These are phyloP conservation scores for Pinus albicaulis DNA, from an alignment of 75 land plant species.

Conservation along the genomic window DNA sequence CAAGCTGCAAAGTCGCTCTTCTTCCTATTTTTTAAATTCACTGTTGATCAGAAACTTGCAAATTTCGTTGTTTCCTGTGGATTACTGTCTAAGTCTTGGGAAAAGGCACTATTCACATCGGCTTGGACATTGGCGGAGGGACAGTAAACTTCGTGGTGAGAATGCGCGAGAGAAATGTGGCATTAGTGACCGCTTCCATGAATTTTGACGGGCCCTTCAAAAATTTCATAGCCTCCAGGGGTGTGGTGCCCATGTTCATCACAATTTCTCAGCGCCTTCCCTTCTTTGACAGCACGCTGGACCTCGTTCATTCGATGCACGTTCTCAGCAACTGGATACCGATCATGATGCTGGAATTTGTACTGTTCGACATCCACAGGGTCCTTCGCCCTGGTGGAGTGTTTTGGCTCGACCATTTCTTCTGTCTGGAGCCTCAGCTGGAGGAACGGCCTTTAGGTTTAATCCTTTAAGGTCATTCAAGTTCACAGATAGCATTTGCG, in stretches of 20 bases:
- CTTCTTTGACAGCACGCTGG: constrained; percentile 79
- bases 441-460: too few relatives aligned
- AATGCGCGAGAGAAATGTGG: constrained; percentile 68
- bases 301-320: constrained; percentile 89
- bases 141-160: constrained; percentile 75
- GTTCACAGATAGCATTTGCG: too few relatives aligned
- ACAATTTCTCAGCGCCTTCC: constrained; percentile 69
- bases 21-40: too few relatives aligned
- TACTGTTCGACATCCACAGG: constrained; percentile 73
- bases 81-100: too few relatives aligned
- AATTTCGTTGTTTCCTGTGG: too few relatives aligned
- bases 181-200: constrained; percentile 68
- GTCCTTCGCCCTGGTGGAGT: constrained; percentile 75
- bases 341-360: constrained; percentile 42
- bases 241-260: constrained; percentile 68
- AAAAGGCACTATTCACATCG: constrained; percentile 57
- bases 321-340: constrained; percentile 89
- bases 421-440: constrained; percentile 46
- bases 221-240: constrained; percentile 71
- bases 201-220: constrained; percentile 80
- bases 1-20: too few relatives aligned
- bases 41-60: too few relatives aligned
- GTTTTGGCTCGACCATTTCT: constrained; percentile 75
- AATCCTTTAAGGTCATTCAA: too few relatives aligned
- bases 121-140: constrained; percentile 82